Percentiles rank a stretch among this genome's conserved stretches.
Conservation (phyloP, 2,329 filamentous ascomycete species). For the Phaeophleospora eucalypticola region DNA sequence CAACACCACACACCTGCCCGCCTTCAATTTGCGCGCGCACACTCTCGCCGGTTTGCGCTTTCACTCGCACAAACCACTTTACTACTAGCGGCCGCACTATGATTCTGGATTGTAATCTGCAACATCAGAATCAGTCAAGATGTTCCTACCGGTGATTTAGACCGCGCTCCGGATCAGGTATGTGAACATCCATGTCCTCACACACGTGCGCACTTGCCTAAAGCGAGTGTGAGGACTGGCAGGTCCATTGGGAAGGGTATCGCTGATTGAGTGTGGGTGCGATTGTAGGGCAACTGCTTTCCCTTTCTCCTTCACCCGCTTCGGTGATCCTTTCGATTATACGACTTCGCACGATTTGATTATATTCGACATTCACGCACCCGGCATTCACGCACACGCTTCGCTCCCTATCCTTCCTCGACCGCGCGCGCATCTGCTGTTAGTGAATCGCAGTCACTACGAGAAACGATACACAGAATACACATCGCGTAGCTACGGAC, state of each 20-base stretch:
- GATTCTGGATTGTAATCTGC: neutral
- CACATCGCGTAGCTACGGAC: no score
- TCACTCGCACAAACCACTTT: neutral
- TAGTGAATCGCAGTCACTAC: no score
- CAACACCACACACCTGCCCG: neutral
- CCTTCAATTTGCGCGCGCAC: slow-evolving; percentile 2
- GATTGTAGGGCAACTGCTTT: neutral
- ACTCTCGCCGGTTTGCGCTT: no score
- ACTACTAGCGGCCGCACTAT: neutral
- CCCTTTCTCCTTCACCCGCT: neutral
- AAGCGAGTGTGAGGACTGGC: neutral
- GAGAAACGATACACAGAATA: no score
- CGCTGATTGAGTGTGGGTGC: neutral
- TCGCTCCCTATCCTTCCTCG: no score
- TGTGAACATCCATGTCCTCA: neutral
- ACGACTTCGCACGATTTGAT: no score
- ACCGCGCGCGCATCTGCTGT: no score
- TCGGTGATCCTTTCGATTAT: no score
- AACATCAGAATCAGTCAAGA: neutral
- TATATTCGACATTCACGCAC: no score
- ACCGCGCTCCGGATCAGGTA: neutral
- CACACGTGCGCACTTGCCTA: neutral
- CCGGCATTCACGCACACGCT: no score
- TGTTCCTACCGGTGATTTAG: neutral
- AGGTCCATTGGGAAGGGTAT: neutral